Evolutionary conservation across 2,329 filamentous ascomycete species (phyloP).

Genomic region (Stemphylium vesicarium): DNA sequence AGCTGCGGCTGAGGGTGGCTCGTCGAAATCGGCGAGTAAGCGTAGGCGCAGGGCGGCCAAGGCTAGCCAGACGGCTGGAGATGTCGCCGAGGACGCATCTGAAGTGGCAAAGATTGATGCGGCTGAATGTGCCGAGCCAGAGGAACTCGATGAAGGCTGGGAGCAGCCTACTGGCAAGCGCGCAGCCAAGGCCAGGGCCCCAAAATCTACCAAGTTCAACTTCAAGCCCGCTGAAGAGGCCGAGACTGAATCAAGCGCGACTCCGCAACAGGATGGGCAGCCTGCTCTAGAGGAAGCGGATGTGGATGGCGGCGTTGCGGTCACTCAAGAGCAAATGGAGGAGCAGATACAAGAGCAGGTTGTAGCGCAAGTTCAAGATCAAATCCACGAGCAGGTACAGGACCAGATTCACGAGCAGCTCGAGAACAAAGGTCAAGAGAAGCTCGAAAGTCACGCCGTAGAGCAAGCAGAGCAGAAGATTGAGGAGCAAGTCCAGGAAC

Average conservation of each 20-base stretch:
- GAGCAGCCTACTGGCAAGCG: conserved; percentile 18
- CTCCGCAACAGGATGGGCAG: conserved; percentile 6
- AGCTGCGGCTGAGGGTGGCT: conserved; percentile 33
- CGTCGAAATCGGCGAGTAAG: conserved; percentile 16
- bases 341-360: conserved; percentile 18
- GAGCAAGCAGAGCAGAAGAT: conserved; percentile 13
- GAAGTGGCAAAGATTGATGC: neutral
- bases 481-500: conserved; percentile 14
- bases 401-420: conserved; percentile 19
- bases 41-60: conserved; percentile 7
- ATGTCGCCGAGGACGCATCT: conserved; percentile 1
- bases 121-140: neutral
- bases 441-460: conserved; percentile 1
- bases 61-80: neutral
- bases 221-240: conserved; percentile 16
- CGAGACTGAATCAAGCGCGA: neutral
- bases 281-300: neutral
- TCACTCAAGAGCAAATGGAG: conserved; percentile 13
- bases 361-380: conserved; percentile 12
- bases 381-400: conserved; percentile 9
- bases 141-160: conserved; percentile 15
- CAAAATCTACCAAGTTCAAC: conserved; percentile 16
- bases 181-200: conserved; percentile 14
- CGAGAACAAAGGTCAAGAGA: conserved; percentile 1
- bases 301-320: conserved; percentile 12